Evolutionary conservation across 2,329 filamentous ascomycete species (phyloP).

Genomic region (Coleophoma eucalyptorum): DNA sequence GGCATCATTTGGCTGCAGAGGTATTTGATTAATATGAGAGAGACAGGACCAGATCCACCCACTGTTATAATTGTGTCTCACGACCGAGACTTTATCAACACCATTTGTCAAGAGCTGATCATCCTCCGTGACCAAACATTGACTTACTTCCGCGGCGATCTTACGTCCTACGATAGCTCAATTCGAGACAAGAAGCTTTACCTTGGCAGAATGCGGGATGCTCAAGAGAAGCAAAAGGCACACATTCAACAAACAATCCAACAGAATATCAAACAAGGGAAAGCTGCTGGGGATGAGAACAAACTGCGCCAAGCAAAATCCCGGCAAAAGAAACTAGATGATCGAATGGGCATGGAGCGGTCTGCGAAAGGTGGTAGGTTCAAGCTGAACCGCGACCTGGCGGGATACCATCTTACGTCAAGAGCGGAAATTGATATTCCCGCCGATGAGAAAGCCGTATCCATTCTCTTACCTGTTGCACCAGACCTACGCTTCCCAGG

Average conservation of each 20-base stretch:
- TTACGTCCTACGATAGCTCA: conserved; percentile 67
- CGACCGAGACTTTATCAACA: conserved; percentile 76
- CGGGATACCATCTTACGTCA: conserved; percentile 53
- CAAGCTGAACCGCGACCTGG: conserved; percentile 73
- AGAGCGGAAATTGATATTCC: conserved; percentile 72
- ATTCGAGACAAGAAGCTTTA: conserved; percentile 64
- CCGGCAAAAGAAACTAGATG: conserved; percentile 79
- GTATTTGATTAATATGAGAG: conserved; percentile 57
- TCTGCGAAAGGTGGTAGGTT: conserved; percentile 69
- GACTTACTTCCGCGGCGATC: conserved; percentile 70
- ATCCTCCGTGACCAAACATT: conserved; percentile 70
- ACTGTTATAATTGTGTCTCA: conserved; percentile 81
- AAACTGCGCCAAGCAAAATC: conserved; percentile 83
- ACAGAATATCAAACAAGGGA: conserved; percentile 71
- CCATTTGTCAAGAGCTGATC: conserved; percentile 71
- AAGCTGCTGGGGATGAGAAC: conserved; percentile 76
- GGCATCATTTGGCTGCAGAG: conserved; percentile 83
- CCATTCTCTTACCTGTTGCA: conserved; percentile 57
- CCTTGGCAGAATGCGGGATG: conserved; percentile 73
- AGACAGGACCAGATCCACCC: conserved; percentile 45
- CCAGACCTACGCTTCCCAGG: conserved; percentile 72
- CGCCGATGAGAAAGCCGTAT: conserved; percentile 53
- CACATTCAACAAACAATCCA: conserved; percentile 78
- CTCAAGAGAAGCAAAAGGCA: conserved; percentile 74
- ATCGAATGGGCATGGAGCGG: conserved; percentile 74